These are phyloP conservation scores for Tylopilus sp. DNA, from an alignment of 1,284 basidiomycete species.

Conservation along the genomic window DNA sequence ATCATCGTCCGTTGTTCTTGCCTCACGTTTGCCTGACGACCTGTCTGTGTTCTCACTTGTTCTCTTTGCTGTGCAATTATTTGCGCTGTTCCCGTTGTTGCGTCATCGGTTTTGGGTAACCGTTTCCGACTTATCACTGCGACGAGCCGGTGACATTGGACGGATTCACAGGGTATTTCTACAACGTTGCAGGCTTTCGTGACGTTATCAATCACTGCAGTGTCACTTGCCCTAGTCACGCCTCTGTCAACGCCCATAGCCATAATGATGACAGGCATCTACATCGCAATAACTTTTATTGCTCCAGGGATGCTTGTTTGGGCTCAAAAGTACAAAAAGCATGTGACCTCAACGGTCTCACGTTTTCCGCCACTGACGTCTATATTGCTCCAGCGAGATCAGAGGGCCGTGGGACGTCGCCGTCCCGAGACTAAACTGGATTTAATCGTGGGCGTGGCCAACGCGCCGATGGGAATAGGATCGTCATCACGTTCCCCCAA, in stretches of 20 bases:
- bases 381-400: conserved; percentile 40
- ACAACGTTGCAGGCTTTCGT: conserved; percentile 46
- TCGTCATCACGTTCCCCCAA: conserved; percentile 27
- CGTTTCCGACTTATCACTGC: conserved; percentile 19
- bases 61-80: conserved; percentile 81
- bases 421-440: conserved; percentile 56
- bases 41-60: conserved; percentile 88
- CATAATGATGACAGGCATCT: conserved; percentile 48
- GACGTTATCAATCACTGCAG: conserved; percentile 48
- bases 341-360: conserved; percentile 27
- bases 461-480: conserved; percentile 30
- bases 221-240: conserved; percentile 52
- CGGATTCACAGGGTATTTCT: conserved; percentile 44
- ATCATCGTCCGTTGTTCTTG: conserved; percentile 90
- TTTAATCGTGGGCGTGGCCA: conserved; percentile 29
- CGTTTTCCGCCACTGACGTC: conserved; percentile 26
- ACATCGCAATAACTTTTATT: conserved; percentile 63
- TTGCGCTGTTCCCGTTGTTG: conserved; percentile 83
- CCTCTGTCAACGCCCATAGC: conserved; percentile 55
- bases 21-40: conserved; percentile 84
- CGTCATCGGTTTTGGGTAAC: conserved; percentile 77
- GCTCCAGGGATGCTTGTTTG: conserved; percentile 73
- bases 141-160: conserved; percentile 18
- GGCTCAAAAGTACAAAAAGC: conserved; percentile 86
- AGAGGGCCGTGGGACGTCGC: conserved; percentile 55